Percentiles rank a stretch among this genome's conserved stretches.
phyloP scores from a whole-genome alignment of 768 basidiomycete genomes.

The Tricholoma matsutake region DNA sequence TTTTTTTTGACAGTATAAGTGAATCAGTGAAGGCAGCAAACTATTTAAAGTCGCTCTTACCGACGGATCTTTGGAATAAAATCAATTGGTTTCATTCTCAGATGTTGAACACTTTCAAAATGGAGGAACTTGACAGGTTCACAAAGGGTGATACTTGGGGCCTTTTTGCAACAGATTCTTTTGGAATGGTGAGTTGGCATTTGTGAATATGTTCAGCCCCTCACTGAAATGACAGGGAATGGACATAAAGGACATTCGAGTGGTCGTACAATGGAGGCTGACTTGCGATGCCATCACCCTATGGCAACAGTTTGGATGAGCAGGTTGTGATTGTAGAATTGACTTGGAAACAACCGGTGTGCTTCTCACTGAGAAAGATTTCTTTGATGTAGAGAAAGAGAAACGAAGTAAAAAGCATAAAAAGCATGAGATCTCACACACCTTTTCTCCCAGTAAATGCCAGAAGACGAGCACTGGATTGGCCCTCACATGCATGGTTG shows the following conservation, averaged over 20 bases:
- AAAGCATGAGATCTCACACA: neutral
- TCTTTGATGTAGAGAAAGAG: neutral
- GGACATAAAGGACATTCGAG: neutral
- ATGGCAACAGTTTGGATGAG: neutral
- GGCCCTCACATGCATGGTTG: neutral
- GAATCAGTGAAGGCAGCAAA: neutral
- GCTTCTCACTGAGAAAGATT: neutral
- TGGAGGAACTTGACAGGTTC: conserved; percentile 6
- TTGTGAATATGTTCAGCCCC: neutral
- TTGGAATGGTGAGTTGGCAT: too few species aligned
- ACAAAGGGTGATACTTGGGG: neutral
- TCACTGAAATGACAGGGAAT: neutral
- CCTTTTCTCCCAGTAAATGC: neutral
- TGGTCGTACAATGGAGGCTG: neutral
- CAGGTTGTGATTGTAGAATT: neutral
- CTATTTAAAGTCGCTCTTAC: neutral
- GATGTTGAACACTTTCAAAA: neutral
- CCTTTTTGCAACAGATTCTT: neutral
- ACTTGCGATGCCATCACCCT: neutral
- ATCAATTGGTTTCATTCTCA: too few species aligned
- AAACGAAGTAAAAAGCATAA: neutral
- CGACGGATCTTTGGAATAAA: too few species aligned
- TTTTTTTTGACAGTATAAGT: neutral
- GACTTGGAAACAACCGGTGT: neutral
- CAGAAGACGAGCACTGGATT: neutral